phyloP scores from a whole-genome alignment of 2,329 filamentous ascomycete species.

The Fonsecaea erecta region DNA sequence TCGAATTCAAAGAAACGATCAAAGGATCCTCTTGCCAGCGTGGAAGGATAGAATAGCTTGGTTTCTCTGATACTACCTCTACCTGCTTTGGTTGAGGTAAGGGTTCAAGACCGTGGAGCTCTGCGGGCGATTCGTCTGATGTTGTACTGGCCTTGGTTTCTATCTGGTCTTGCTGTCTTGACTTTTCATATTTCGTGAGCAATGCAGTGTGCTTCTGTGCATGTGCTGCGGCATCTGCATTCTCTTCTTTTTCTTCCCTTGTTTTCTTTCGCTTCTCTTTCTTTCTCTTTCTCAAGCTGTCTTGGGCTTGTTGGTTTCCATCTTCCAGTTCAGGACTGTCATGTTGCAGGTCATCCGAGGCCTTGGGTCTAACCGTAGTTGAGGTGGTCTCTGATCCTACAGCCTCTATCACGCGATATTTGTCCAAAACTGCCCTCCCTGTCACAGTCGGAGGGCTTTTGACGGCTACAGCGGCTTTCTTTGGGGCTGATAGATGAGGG shows the following conservation, averaged over 20 bases:
- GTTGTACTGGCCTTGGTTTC: constrained; percentile 12
- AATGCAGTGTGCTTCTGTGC: constrained; percentile 38
- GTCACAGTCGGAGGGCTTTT: constrained; percentile 20
- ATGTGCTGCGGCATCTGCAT: constrained; percentile 44
- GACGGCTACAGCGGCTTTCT: background rate
- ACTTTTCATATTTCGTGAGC: constrained; percentile 40
- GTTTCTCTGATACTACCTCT: constrained; percentile 60
- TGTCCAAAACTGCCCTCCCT: constrained; percentile 16
- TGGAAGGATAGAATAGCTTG: constrained; percentile 78
- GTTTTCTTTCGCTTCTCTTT: constrained; percentile 11
- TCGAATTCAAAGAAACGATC: constrained; percentile 47
- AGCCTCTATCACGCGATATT: constrained; percentile 28
- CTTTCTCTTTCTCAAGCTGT: constrained; percentile 15
- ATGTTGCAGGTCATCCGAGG: constrained; percentile 36
- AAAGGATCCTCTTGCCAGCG: constrained; percentile 75
- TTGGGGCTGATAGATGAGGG: background rate
- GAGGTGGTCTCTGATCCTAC: constrained; percentile 4
- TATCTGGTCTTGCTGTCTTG: constrained; percentile 28
- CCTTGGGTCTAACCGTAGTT: background rate
- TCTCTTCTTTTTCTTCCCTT: constrained; percentile 43
- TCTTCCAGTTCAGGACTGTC: constrained; percentile 32
- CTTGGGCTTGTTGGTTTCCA: constrained; percentile 17
- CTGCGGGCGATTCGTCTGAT: constrained; percentile 38
- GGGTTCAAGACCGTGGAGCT: constrained; percentile 71
- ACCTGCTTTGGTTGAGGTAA: constrained; percentile 72